Evolutionary conservation across 441 rosid species (phyloP).

Genomic region (Aquilaria agallochum): DNA sequence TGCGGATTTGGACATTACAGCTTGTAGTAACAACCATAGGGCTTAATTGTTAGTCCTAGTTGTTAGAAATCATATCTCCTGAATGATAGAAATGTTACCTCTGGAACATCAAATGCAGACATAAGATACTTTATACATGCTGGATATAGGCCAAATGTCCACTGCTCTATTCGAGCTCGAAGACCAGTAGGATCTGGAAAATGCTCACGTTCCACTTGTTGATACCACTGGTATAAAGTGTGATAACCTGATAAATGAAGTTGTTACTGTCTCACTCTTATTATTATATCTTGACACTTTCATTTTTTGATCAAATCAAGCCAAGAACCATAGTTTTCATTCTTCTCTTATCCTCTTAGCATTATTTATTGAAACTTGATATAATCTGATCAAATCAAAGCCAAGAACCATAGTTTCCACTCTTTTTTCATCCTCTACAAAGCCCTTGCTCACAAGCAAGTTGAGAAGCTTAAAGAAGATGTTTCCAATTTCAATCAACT

Average conservation of each 20-base stretch:
- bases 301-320: too few relatives aligned
- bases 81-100: conserved; percentile 39
- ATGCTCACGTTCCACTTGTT: conserved; percentile 80
- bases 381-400: too few relatives aligned
- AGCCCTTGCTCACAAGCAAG: too few relatives aligned
- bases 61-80: neutral
- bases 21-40: too few relatives aligned
- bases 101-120: conserved; percentile 96
- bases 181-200: conserved; percentile 98
- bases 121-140: conserved; percentile 96
- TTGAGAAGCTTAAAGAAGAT: too few relatives aligned
- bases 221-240: conserved; percentile 87
- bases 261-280: neutral
- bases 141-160: conserved; percentile 95
- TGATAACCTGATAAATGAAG: conserved; percentile 62
- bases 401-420: too few relatives aligned
- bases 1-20: too few relatives aligned
- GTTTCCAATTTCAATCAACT: too few relatives aligned
- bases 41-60: neutral
- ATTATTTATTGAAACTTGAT: too few relatives aligned
- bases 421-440: too few relatives aligned
- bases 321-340: too few relatives aligned
- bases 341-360: too few relatives aligned
- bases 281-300: conserved; percentile 1
- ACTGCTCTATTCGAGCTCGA: conserved; percentile 83